These are phyloP conservation scores for Alternaria angustiovoidea DNA, from an alignment of 2,329 filamentous ascomycete species.

Conservation along the genomic window DNA sequence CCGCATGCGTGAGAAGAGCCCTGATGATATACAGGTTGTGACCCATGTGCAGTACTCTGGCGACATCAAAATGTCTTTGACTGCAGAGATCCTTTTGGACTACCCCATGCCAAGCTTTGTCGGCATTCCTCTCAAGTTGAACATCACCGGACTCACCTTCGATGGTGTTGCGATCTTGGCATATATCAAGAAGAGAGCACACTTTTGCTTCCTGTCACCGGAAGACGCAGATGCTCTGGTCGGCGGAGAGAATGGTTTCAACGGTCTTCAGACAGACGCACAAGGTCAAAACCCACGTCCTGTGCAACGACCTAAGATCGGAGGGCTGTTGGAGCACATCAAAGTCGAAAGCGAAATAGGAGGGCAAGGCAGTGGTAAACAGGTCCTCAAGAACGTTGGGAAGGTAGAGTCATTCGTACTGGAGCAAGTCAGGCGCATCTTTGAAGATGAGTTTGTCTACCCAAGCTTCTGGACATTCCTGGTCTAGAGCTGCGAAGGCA, in stretches of 20 bases:
- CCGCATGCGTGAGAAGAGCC: conserved; percentile 73
- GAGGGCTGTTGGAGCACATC: conserved; percentile 88
- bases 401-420: conserved; percentile 98
- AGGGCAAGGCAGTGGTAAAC: conserved; percentile 86
- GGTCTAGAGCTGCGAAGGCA: conserved; percentile 62
- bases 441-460: conserved; percentile 98
- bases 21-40: conserved; percentile 91
- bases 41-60: conserved; percentile 90
- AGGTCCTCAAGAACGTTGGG: conserved; percentile 96
- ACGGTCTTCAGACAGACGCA: conserved; percentile 36
- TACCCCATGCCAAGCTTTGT: conserved; percentile 99
- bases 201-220: conserved; percentile 93
- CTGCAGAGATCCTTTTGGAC: conserved; percentile 93
- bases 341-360: conserved; percentile 98
- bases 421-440: conserved; percentile 94
- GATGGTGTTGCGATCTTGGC: conserved; percentile 93
- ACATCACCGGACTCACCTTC: conserved; percentile 93
- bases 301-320: conserved; percentile 60
- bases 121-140: conserved; percentile 90
- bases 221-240: conserved; percentile 81
- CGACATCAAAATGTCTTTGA: conserved; percentile 85
- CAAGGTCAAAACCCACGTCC: conserved; percentile 36
- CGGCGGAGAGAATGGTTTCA: conserved; percentile 53
- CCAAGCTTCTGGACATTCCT: conserved; percentile 98
- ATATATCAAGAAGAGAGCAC: conserved; percentile 85